Evolutionary conservation across 345 rosid genomes (phyloP).

Genomic region (Boechera stricta): DNA sequence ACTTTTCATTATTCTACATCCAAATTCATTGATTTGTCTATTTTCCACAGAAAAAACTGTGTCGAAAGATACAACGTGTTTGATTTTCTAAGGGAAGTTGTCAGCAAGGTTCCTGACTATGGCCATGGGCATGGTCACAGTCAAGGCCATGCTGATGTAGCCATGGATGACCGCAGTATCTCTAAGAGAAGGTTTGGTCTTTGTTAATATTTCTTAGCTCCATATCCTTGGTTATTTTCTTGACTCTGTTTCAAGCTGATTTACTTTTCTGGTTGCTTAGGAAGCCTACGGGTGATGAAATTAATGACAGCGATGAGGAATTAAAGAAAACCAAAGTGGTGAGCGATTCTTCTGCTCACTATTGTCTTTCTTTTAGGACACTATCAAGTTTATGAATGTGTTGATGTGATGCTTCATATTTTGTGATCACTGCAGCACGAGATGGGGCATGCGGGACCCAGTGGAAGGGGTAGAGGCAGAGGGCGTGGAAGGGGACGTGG

Average conservation of each 20-base stretch:
- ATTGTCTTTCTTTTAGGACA: neutral
- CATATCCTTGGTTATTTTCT: neutral
- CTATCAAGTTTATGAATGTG: conserved; percentile 3
- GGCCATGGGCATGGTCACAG: conserved; percentile 66
- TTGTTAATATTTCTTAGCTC: neutral
- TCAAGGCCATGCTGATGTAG: conserved; percentile 74
- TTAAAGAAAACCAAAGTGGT: conserved; percentile 81
- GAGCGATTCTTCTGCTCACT: conserved; percentile 19
- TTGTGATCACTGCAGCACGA: conserved; percentile 62
- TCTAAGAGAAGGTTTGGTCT: conserved; percentile 71
- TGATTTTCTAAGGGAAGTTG: conserved; percentile 92
- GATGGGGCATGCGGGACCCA: conserved; percentile 62
- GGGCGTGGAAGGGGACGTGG: conserved; percentile 98
- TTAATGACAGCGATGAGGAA: conserved; percentile 88
- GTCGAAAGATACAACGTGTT: conserved; percentile 93
- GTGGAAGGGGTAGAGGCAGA: conserved; percentile 91
- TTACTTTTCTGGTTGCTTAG: conserved; percentile 50
- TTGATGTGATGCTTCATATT: conserved; percentile 1
- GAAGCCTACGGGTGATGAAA: conserved; percentile 77
- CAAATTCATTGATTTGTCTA: neutral
- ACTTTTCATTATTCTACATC: neutral
- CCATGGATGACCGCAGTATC: conserved; percentile 68
- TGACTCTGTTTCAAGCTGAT: conserved; percentile 9
- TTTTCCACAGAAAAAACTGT: conserved; percentile 78
- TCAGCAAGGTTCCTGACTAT: conserved; percentile 92